phyloP scores from a whole-genome alignment of 192 early-diverging fungal genomes.

The Backusella circina region DNA sequence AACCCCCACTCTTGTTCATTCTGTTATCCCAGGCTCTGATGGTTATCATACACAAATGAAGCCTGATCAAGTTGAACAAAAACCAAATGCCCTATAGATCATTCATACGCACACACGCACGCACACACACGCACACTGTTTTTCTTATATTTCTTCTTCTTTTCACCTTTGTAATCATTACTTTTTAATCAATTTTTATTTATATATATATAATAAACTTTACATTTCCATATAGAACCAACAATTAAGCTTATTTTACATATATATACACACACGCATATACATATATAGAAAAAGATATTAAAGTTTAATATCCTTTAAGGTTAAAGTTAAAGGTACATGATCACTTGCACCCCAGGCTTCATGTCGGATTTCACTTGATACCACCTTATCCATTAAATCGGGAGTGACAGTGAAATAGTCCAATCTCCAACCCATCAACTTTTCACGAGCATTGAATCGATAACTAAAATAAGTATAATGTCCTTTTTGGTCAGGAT shows the following conservation, averaged over 20 bases:
- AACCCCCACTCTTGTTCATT: background rate
- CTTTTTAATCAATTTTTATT: background rate
- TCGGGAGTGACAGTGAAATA: conserved; percentile 74
- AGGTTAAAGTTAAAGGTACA: conserved; percentile 67
- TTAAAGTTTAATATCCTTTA: conserved; percentile 36
- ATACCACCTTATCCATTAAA: conserved; percentile 52
- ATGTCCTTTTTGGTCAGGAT: conserved; percentile 58
- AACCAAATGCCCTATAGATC: background rate
- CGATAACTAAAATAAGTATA: conserved; percentile 83
- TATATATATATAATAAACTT: conserved; percentile 3
- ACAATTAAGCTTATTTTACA: background rate
- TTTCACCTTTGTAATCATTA: background rate
- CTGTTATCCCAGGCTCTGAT: background rate
- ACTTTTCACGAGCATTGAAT: conserved; percentile 64
- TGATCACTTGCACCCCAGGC: conserved; percentile 90
- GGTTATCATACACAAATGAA: conserved; percentile 3
- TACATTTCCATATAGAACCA: background rate
- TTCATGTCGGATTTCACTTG: conserved; percentile 66
- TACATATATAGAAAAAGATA: background rate
- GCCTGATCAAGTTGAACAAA: conserved; percentile 8
- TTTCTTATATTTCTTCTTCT: background rate
- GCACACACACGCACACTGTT: background rate
- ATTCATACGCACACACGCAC: background rate
- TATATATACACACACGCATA: background rate
- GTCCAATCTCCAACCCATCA: conserved; percentile 82